These are phyloP conservation scores for Psilocybe cubensis DNA, from an alignment of 768 basidiomycete genomes.

Conservation along the genomic window DNA sequence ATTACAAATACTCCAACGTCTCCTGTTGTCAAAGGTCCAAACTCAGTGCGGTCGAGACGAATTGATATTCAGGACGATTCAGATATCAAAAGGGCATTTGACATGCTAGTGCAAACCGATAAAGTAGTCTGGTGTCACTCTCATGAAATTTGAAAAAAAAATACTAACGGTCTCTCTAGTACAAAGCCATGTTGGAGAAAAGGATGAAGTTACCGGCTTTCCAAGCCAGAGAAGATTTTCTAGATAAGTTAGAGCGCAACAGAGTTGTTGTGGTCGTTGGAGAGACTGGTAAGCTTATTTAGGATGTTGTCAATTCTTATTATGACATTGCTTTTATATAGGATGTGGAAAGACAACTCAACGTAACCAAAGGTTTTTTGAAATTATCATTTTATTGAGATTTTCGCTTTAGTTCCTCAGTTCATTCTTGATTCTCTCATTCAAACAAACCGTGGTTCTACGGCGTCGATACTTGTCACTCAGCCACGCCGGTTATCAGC, in stretches of 20 bases:
- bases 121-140: conserved; percentile 32
- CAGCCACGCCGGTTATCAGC: conserved; percentile 92
- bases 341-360: conserved; percentile 95
- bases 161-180: conserved; percentile 32
- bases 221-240: conserved; percentile 62
- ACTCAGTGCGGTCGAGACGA: not conserved
- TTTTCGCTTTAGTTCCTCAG: conserved; percentile 67
- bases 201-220: conserved; percentile 81
- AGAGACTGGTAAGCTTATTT: conserved; percentile 67
- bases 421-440: conserved; percentile 90
- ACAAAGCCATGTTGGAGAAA: conserved; percentile 54
- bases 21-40: not conserved
- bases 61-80: conserved; percentile 27
- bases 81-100: conserved; percentile 58
- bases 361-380: conserved; percentile 40
- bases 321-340: conserved; percentile 18
- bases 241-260: conserved; percentile 56
- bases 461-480: conserved; percentile 80
- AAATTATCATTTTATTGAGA: not conserved
- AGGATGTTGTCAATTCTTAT: not conserved
- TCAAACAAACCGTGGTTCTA: conserved; percentile 55
- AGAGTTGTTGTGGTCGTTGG: conserved; percentile 86
- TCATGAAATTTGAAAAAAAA: not conserved
- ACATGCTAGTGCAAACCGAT: conserved; percentile 41
- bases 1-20: not conserved